Base-by-base conservation (phyloP, 2,329 filamentous ascomycete species). In the Aureobasidium sp. region DNA sequence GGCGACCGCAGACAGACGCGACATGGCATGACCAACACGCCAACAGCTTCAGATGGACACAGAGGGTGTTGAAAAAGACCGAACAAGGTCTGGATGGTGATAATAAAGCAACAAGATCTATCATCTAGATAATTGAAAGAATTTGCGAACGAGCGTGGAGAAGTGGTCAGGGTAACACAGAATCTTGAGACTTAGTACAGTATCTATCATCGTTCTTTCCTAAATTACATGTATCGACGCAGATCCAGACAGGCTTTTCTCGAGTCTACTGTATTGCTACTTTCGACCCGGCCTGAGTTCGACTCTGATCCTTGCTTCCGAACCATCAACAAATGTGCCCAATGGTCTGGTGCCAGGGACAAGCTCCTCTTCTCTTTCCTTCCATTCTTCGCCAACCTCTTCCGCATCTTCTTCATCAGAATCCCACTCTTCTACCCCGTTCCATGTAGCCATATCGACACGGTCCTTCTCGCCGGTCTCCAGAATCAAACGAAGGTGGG, bases 381-480 rank as follows among this genome's bases (percentile, higher is more conserved):
- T 80, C 80, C 88, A 91, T 65, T 85, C 81, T 52, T 65, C 57
- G 7, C 51, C 60, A 1, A 48, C 20, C 27, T 73, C 72, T 5
- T 68, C 72, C 42, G 70, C 70, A 7, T 73, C 70, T 32, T 73
- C 74, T 36, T 77, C 76, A 46, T 79, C 74, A 42, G 74, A 74
- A 60, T 76, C 73, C 73, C 73, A 77, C 62, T 68, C 69, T n/a
- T 68, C 69, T 5, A 70, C 67, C 7, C 68, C 73, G 46, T 75
- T 70, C 66, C 13, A 73, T 84, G 80, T 65, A 85, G 81, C 67
- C 85, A 83, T 64, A 83, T 68, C 66, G 0, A 91, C 86, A 0
- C 90, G 90, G 73, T 96, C 91, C 85, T 88, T 90, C 73, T 97
- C 92, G 23, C 90, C 90, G 9, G 91, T 96, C 76, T 96, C 91